Evolutionary conservation across 768 basidiomycete genomes (phyloP), one percentile per base, ranked within the genome.

Genomic region (Mycena alexandri): DNA sequence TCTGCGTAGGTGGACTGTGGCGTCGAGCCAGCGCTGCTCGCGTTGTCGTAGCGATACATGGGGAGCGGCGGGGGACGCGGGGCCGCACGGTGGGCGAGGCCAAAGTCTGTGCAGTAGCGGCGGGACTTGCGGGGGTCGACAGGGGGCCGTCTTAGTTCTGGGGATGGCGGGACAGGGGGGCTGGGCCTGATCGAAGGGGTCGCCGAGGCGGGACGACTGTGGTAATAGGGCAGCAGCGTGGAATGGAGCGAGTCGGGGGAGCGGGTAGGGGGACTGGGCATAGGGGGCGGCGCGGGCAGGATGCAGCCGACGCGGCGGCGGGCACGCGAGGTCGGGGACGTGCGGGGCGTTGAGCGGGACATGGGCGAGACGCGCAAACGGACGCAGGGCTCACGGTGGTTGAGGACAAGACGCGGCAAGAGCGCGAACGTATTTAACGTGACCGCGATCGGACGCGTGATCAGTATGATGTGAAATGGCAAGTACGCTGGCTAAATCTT

Each of bases 91-190:
- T 24, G 55, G 44, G 63, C 69, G 22, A 78, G 71, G 17, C 77
- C 76, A 72, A 79, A 78, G 65, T 79, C 74, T 14, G 75, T 77
- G 65, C 77, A 76, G 53, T 74, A 74, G 51, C 77, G 76, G 52
- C 77, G 76, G 44, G 77, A 54, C 65, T 71, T 78, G 42, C 76
- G 77, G 41, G 75, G 75, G 63, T 79, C 72, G 19, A 75, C 63
- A 48, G 74, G 75, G 55, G 75, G 73, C 5, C 67, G 61, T 38
- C 75, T 68, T 13, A 66, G 52, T 52, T 61, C 48, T 33, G 63
- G 33, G 50, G 63, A 60, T 43, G 52, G 63, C 52, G 25, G 50
- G 41, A 58, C 29, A 68, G 67, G 62, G 16, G 61, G 63, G 12
- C 29, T 33, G 58, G 67, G 60, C 54, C 47, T 47, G 67, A 71